A percentile compares a stretch with the other conserved stretches of the same genome.
Evolutionary conservation across 352 stramenopile genomes (phyloP).

Genomic region (Phytopythium chamaehyphon): DNA sequence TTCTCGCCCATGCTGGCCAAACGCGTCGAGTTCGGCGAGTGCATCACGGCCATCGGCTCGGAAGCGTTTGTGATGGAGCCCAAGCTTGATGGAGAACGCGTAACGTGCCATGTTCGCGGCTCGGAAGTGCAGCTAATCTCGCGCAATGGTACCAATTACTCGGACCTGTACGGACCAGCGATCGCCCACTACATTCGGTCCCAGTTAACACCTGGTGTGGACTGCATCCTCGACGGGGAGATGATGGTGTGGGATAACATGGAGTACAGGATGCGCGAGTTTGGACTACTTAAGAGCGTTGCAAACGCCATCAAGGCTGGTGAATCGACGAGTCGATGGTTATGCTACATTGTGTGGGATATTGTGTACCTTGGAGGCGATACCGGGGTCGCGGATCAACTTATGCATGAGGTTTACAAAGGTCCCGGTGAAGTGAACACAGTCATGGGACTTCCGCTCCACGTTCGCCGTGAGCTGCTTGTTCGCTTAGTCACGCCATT

Average conservation of each 20-base stretch:
- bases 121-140: constrained; percentile 77
- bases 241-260: constrained; percentile 89
- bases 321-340: constrained; percentile 61
- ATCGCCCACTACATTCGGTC: constrained; percentile 59
- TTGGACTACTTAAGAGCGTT: constrained; percentile 79
- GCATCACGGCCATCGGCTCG: constrained; percentile 59
- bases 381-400: constrained; percentile 27
- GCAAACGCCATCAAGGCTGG: constrained; percentile 50
- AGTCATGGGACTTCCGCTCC: constrained; percentile 74
- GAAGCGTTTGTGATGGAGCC: constrained; percentile 82
- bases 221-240: constrained; percentile 82
- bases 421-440: constrained; percentile 48
- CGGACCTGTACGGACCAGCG: constrained; percentile 55
- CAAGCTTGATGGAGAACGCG: constrained; percentile 81
- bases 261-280: constrained; percentile 70
- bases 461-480: constrained; percentile 53
- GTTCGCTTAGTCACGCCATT: constrained; percentile 61
- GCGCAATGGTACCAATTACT: constrained; percentile 83
- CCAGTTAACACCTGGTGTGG: constrained; percentile 49
- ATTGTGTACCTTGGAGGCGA: constrained; percentile 66
- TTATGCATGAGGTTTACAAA: constrained; percentile 64
- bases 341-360: constrained; percentile 86
- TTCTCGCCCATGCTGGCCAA: constrained; percentile 87
- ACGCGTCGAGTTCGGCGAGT: constrained; percentile 80
- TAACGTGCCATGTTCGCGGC: constrained; percentile 71